phyloP scores from a whole-genome alignment of 371 early-diverging fungal species.

The Mortierella sp. region DNA sequence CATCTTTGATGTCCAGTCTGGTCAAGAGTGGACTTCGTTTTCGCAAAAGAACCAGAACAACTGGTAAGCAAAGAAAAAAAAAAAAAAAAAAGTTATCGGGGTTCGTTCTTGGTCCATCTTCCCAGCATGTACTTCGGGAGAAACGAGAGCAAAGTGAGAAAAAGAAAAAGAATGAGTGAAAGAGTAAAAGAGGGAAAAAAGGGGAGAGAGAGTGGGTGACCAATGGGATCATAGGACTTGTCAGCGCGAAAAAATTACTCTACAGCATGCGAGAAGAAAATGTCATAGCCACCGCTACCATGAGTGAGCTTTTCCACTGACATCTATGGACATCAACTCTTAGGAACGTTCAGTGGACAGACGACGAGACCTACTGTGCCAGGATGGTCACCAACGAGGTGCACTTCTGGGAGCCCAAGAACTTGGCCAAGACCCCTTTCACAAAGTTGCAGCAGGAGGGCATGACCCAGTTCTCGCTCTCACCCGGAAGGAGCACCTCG shows the following conservation, averaged over 20 bases:
- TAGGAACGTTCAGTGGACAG: slow-evolving; percentile 94
- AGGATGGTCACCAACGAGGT: slow-evolving; percentile 89
- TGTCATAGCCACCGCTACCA: not conserved
- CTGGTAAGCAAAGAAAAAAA: slow-evolving; percentile 55
- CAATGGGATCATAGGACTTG: too few relatives aligned
- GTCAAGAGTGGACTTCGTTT: slow-evolving; percentile 76
- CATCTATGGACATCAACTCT: not conserved
- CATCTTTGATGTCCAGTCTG: slow-evolving; percentile 84
- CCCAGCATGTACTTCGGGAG: too few relatives aligned
- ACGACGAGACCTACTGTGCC: slow-evolving; percentile 89
- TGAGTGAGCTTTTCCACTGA: too few relatives aligned
- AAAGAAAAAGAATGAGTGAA: too few relatives aligned
- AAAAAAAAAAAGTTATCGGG: too few relatives aligned
- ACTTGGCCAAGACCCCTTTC: slow-evolving; percentile 67
- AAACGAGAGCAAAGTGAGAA: too few relatives aligned
- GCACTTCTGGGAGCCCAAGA: slow-evolving; percentile 86
- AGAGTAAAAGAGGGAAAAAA: too few relatives aligned
- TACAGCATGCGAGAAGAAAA: too few relatives aligned
- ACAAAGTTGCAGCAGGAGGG: slow-evolving; percentile 82
- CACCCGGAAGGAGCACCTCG: slow-evolving; percentile 85
- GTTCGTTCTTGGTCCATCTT: too few relatives aligned
- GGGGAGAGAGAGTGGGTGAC: too few relatives aligned
- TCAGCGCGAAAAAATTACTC: too few relatives aligned
- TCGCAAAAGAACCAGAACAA: slow-evolving; percentile 82
- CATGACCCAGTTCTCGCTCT: slow-evolving; percentile 84